A percentile compares a stretch with the other conserved stretches of the same genome.
Evolutionary conservation across 768 basidiomycete species (phyloP).

Genomic region (Pleurotus cornucopiae): DNA sequence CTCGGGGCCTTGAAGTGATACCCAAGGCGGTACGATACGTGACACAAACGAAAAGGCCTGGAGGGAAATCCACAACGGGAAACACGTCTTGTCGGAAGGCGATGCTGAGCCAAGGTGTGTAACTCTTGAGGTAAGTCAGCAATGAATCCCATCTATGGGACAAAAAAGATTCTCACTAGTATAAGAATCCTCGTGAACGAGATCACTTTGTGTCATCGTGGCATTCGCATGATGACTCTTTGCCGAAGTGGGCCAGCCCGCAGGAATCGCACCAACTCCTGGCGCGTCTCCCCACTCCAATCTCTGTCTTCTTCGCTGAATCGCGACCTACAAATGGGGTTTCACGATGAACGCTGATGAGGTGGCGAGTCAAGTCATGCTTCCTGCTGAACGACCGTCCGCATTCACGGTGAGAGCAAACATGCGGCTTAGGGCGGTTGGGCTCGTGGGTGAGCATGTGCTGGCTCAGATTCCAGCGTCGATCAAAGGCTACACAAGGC

Average conservation of each 20-base stretch:
- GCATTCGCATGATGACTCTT: slow-evolving; percentile 54
- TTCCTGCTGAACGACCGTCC: slow-evolving; percentile 91
- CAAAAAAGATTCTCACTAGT: slow-evolving; percentile 10
- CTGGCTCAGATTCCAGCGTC: slow-evolving; percentile 93
- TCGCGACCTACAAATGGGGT: slow-evolving; percentile 43
- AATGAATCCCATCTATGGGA: too few relatives aligned
- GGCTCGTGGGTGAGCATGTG: slow-evolving; percentile 96
- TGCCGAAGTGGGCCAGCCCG: slow-evolving; percentile 64
- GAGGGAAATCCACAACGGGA: slow-evolving; percentile 21
- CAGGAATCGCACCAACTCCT: slow-evolving; percentile 73
- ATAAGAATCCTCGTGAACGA: not conserved
- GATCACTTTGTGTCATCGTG: slow-evolving; percentile 59
- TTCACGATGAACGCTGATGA: slow-evolving; percentile 80
- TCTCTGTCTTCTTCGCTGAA: slow-evolving; percentile 41
- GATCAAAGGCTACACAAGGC: slow-evolving; percentile 66
- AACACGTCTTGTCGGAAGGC: slow-evolving; percentile 12
- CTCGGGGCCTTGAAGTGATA: slow-evolving; percentile 43
- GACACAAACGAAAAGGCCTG: slow-evolving; percentile 53
- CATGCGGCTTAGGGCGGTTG: slow-evolving; percentile 82
- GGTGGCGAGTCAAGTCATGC: slow-evolving; percentile 89
- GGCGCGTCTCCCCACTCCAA: slow-evolving; percentile 63
- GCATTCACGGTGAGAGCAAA: slow-evolving; percentile 82
- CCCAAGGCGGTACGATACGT: slow-evolving; percentile 62
- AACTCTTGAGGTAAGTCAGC: too few relatives aligned
- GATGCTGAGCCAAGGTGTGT: too few relatives aligned